Conservation (phyloP, 352 stramenopile genomes). For the Phytophthora kernoviae region DNA sequence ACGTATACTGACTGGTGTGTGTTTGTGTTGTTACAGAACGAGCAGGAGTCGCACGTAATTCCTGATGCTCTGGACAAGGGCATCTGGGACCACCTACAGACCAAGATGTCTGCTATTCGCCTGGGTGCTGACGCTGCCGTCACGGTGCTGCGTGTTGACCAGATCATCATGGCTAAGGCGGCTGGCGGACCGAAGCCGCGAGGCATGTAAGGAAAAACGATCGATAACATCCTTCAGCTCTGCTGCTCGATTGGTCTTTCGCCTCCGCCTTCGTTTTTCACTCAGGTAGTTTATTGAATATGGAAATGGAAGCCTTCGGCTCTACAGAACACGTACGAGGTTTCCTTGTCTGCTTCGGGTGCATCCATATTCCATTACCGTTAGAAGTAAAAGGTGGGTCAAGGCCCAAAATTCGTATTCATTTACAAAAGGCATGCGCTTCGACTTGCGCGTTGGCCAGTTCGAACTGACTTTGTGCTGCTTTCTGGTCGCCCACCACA, state of each 20-base stretch:
- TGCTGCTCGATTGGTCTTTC: constrained; percentile 35
- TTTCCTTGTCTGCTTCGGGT: background rate
- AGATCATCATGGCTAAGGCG: constrained; percentile 99
- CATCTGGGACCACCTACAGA: constrained; percentile 95
- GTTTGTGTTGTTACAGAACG: constrained; percentile 47
- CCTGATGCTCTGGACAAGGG: constrained; percentile 71
- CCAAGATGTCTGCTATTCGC: constrained; percentile 97
- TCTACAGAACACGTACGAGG: constrained; percentile 12
- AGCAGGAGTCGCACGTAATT: constrained; percentile 82
- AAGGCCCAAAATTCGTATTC: constrained; percentile 1
- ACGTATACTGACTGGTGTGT: constrained; percentile 22
- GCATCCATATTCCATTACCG: background rate
- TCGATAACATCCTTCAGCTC: constrained; percentile 27
- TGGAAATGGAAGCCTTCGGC: constrained; percentile 44
- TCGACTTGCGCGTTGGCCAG: background rate
- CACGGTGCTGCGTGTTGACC: constrained; percentile 99
- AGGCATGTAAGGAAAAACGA: constrained; percentile 58
- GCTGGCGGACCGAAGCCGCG: constrained; percentile 94
- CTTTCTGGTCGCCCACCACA: background rate
- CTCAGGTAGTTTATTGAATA: constrained; percentile 73
- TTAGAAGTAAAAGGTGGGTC: constrained; percentile 4
- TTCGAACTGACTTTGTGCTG: background rate
- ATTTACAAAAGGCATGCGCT: background rate
- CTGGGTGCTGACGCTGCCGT: constrained; percentile 97
- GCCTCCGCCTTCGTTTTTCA: constrained; percentile 36